Evolutionary conservation across 352 stramenopile species (phyloP).

Genomic region (Pythium angustatum): DNA sequence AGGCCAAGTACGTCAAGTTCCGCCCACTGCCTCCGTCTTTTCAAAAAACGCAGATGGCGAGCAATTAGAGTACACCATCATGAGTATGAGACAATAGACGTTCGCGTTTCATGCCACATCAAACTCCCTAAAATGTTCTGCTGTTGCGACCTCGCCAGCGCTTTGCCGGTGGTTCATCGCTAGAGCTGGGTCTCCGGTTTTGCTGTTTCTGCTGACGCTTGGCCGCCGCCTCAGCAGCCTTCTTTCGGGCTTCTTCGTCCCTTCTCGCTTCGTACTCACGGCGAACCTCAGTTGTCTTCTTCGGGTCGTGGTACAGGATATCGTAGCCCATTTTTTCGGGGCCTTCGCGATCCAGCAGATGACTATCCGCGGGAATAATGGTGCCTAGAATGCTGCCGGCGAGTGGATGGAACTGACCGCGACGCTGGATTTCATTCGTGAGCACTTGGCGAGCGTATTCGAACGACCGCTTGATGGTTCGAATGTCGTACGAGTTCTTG

Average conservation of each 20-base stretch:
- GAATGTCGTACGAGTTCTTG: conserved; percentile 92
- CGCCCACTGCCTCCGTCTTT: conserved; percentile 37
- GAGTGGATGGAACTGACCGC: conserved; percentile 63
- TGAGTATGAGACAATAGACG: conserved; percentile 2
- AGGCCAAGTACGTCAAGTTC: conserved; percentile 55
- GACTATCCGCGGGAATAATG: conserved; percentile 71
- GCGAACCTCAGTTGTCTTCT: conserved; percentile 63
- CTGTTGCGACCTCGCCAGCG: conserved; percentile 54
- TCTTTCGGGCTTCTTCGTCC: conserved; percentile 61
- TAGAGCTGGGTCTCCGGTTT: conserved; percentile 28
- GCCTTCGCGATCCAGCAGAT: conserved; percentile 57
- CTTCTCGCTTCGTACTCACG: conserved; percentile 64
- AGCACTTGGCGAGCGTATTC: conserved; percentile 80
- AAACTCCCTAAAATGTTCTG: conserved; percentile 16
- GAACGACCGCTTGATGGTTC: conserved; percentile 90
- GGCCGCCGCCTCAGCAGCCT: conserved; percentile 30
- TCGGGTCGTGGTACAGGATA: conserved; percentile 66
- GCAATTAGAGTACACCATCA: neutral
- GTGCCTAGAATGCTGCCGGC: conserved; percentile 71
- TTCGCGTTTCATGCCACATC: neutral
- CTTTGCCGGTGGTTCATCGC: conserved; percentile 50
- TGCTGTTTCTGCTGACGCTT: conserved; percentile 36
- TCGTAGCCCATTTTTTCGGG: conserved; percentile 68
- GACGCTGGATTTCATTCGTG: conserved; percentile 68
- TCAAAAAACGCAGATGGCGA: conserved; percentile 4